phyloP scores from a whole-genome alignment of 306 rosid species.

The Trifolium dubium region DNA sequence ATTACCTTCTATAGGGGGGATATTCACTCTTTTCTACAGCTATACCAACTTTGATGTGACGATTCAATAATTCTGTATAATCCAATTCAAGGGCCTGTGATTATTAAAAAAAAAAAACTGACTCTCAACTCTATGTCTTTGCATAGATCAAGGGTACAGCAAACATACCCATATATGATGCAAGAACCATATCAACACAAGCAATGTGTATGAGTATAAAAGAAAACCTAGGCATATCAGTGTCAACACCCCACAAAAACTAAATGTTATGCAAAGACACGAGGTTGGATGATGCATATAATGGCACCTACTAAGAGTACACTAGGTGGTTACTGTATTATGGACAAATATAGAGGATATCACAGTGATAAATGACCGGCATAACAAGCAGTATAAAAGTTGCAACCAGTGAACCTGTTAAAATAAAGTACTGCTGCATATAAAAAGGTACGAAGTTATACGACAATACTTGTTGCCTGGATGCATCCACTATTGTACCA shows the following conservation, averaged over 20 bases:
- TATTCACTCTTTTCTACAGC: constrained; percentile 30
- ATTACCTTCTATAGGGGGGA: constrained; percentile 47
- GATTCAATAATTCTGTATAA: constrained; percentile 35
- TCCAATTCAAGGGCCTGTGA: constrained; percentile 47
- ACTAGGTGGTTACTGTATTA: not conserved
- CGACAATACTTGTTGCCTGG: not conserved
- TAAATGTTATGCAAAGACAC: constrained; percentile 14
- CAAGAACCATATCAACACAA: constrained; percentile 1
- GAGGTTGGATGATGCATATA: not conserved
- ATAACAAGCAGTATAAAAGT: not conserved
- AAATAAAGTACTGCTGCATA: constrained; percentile 7
- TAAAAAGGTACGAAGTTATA: constrained; percentile 12
- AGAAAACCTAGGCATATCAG: constrained; percentile 21
- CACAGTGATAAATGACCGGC: constrained; percentile 4
- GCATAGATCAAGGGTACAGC: not conserved
- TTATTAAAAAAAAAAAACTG: constrained; percentile 4
- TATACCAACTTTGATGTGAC: constrained; percentile 29
- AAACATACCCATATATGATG: constrained; percentile 12
- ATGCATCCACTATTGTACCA: not conserved
- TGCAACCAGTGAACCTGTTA: constrained; percentile 23
- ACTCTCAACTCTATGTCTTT: constrained; percentile 11
- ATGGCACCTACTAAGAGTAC: not conserved
- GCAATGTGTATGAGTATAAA: not conserved
- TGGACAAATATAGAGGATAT: constrained; percentile 2
- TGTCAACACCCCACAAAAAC: constrained; percentile 6